phyloP scores from a whole-genome alignment of 1,284 basidiomycete species.

The Cutaneotrichosporon spelunceum region DNA sequence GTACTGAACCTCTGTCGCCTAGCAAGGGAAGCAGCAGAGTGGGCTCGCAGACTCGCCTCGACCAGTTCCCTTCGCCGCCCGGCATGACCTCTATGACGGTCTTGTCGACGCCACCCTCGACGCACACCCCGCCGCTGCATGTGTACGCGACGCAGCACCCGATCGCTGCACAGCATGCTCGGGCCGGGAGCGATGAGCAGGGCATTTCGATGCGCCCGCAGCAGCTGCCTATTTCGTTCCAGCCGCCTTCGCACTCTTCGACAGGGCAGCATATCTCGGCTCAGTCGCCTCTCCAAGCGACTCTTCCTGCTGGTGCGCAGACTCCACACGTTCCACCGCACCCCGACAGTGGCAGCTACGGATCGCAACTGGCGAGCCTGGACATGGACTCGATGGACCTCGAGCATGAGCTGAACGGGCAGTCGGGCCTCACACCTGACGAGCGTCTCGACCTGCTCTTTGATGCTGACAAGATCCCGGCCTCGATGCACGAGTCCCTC shows the following conservation, averaged over 20 bases:
- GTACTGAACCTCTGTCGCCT: slow-evolving; percentile 1
- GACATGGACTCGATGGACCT: neutral
- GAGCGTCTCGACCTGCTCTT: slow-evolving; percentile 71
- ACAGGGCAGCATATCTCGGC: slow-evolving; percentile 1
- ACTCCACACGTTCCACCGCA: neutral
- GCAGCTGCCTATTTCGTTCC: slow-evolving; percentile 2
- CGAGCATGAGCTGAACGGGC: neutral
- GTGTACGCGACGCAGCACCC: slow-evolving; percentile 7
- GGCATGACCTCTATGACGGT: neutral
- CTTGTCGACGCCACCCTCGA: neutral
- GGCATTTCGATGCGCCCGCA: neutral
- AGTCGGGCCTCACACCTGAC: slow-evolving; percentile 57
- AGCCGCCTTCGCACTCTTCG: slow-evolving; percentile 1
- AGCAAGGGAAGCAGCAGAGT: slow-evolving; percentile 5
- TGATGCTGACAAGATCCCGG: slow-evolving; percentile 60
- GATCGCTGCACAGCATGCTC: slow-evolving; percentile 10
- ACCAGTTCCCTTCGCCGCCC: neutral
- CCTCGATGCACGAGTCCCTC: slow-evolving; percentile 27
- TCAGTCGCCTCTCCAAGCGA: neutral
- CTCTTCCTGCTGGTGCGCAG: neutral
- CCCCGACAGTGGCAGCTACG: neutral
- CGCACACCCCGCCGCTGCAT: slow-evolving; percentile 1
- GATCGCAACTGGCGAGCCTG: neutral
- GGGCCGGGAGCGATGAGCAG: neutral
- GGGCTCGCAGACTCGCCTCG: slow-evolving; percentile 1